These are phyloP conservation scores for Cystobasidium pallidum DNA, from an alignment of 1,284 basidiomycete species.

Conservation along the genomic window DNA sequence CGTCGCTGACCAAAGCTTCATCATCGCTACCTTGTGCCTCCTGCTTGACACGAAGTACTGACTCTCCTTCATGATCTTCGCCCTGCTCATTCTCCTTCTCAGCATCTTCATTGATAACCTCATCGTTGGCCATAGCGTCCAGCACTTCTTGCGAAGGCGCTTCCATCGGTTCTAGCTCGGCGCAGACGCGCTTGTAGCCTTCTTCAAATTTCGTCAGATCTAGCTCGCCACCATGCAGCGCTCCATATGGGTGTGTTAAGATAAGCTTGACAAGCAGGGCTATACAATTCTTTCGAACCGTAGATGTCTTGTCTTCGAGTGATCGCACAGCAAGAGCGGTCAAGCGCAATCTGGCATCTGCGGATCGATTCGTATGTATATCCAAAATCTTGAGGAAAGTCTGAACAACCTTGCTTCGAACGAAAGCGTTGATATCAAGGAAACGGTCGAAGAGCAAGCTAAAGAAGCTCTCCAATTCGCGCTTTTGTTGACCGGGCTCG, in stretches of 20 bases:
- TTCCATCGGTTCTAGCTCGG: constrained; percentile 66
- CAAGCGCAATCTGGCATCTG: constrained; percentile 78
- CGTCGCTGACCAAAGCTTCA: constrained; percentile 54
- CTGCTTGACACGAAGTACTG: constrained; percentile 59
- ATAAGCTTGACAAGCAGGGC: constrained; percentile 76
- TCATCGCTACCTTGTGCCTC: constrained; percentile 54
- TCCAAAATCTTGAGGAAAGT: constrained; percentile 72
- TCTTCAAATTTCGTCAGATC: constrained; percentile 74
- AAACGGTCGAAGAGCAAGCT: constrained; percentile 82
- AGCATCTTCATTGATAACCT: constrained; percentile 53
- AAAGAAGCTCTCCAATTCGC: constrained; percentile 81
- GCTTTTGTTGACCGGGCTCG: constrained; percentile 65
- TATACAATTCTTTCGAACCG: constrained; percentile 83
- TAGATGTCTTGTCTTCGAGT: constrained; percentile 87
- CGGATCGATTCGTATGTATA: constrained; percentile 75
- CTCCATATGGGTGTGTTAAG: constrained; percentile 84
- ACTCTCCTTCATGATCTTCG: constrained; percentile 56
- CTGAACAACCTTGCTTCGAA: constrained; percentile 81
- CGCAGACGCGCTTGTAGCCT: constrained; percentile 64
- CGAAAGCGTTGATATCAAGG: constrained; percentile 86
- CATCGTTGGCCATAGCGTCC: constrained; percentile 56
- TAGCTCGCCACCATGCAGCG: constrained; percentile 81
- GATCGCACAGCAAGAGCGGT: constrained; percentile 75
- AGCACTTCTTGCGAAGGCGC: constrained; percentile 58
- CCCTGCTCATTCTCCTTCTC: constrained; percentile 48